Conservation (phyloP, 345 rosid genomes). For the Diplotaxis tenuifolia region DNA sequence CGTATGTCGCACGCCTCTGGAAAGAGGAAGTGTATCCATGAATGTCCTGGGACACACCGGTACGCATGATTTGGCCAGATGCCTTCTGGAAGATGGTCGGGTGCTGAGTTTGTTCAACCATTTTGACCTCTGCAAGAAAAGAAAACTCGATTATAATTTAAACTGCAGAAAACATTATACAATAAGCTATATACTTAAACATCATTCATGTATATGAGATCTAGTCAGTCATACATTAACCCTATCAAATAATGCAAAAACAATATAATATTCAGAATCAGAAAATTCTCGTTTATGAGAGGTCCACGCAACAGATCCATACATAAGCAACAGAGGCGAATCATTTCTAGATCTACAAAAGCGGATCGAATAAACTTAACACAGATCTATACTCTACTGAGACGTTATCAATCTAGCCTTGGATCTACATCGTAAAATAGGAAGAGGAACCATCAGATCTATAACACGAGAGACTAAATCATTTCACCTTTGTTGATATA, state of each 20-base stretch:
- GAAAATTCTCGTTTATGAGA: not conserved
- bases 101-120: conserved; percentile 76
- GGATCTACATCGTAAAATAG: not conserved
- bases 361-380: not conserved
- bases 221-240: not conserved
- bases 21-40: conserved; percentile 39
- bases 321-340: not conserved
- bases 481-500: conserved; percentile 20
- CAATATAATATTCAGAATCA: not conserved
- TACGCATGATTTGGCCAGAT: conserved; percentile 56
- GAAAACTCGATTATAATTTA: not conserved
- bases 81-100: conserved; percentile 70
- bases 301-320: conserved; percentile 15
- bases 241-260: not conserved
- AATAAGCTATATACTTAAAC: not conserved
- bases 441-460: conserved; percentile 1
- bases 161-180: not conserved
- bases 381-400: conserved; percentile 11
- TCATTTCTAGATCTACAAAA: not conserved
- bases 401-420: not conserved
- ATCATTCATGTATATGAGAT: not conserved
- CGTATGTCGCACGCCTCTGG: conserved; percentile 54
- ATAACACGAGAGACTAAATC: not conserved
- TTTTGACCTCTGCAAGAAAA: conserved; percentile 46
- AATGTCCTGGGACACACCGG: conserved; percentile 48